Evolutionary conservation across 352 stramenopile genomes (phyloP).

Genomic region (Pythium aquatile): DNA sequence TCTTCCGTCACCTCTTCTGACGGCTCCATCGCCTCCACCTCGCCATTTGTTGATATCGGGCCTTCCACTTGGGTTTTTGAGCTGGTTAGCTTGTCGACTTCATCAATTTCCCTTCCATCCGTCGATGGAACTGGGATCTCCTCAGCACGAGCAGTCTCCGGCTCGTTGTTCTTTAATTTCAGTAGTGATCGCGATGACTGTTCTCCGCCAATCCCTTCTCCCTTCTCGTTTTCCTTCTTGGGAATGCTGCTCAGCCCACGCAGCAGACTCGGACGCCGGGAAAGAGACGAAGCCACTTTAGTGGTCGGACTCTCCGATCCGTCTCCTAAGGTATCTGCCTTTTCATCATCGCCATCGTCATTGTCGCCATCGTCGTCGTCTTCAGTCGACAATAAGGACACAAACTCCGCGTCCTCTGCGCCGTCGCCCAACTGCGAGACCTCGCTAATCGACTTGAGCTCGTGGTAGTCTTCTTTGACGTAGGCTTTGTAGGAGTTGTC

Average conservation of each 20-base stretch:
- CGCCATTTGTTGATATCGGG: not conserved
- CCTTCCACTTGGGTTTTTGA: not conserved
- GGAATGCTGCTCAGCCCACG: constrained; percentile 4
- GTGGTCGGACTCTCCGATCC: not conserved
- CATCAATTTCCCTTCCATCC: not conserved
- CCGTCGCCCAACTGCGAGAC: constrained; percentile 44
- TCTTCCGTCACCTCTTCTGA: not conserved
- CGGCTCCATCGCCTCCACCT: not conserved
- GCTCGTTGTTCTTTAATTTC: not conserved
- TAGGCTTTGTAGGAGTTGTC: constrained; percentile 41
- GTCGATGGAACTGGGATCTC: not conserved
- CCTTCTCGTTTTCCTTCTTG: constrained; percentile 2
- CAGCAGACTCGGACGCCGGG: constrained; percentile 24
- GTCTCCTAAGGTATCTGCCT: not conserved
- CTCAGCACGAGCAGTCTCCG: not conserved
- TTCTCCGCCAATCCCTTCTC: not conserved
- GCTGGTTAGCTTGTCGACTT: not conserved
- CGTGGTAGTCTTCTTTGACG: constrained; percentile 67
- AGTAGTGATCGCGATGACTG: not conserved
- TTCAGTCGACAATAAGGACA: constrained; percentile 48
- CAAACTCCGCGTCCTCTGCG: constrained; percentile 58
- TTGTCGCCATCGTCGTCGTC: constrained; percentile 27
- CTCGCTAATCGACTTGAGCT: constrained; percentile 54
- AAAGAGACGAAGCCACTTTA: constrained; percentile 21
- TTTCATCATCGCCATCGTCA: constrained; percentile 4